Conservation (phyloP, 1,139 yeast species). For the Candida sanyaensis region DNA sequence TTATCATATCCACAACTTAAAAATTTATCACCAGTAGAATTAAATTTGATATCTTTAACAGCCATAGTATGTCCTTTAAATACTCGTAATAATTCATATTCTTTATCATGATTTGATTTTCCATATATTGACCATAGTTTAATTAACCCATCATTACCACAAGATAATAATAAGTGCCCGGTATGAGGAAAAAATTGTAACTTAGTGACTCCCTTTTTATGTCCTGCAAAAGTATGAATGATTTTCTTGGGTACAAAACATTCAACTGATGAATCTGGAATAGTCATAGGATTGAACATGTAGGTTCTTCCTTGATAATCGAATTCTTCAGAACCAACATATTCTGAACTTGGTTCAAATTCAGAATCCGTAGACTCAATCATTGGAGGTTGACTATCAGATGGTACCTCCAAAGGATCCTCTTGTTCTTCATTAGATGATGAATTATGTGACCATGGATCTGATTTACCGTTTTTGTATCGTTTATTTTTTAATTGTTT, state of each 20-base stretch:
- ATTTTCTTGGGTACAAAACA: conserved; percentile 71
- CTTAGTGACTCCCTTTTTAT: conserved; percentile 65
- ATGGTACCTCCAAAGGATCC: not conserved
- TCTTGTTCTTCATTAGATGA: conserved; percentile 9
- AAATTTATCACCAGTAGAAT: conserved; percentile 56
- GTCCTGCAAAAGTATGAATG: conserved; percentile 59
- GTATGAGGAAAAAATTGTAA: conserved; percentile 65
- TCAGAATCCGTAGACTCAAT: not conserved
- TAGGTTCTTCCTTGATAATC: conserved; percentile 66
- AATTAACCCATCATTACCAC: conserved; percentile 73
- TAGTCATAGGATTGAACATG: conserved; percentile 65
- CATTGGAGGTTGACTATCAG: no score
- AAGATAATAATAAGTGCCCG: conserved; percentile 75
- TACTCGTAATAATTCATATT: conserved; percentile 60
- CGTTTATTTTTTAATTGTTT: conserved; percentile 13
- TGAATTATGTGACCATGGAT: conserved; percentile 15
- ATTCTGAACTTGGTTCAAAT: conserved; percentile 43
- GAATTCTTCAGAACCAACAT: conserved; percentile 46
- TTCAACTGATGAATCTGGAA: conserved; percentile 59
- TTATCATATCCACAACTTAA: conserved; percentile 78
- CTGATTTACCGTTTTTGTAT: conserved; percentile 7
- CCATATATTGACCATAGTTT: conserved; percentile 70
- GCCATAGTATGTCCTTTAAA: conserved; percentile 70
- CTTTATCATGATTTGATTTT: conserved; percentile 24
- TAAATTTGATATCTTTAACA: conserved; percentile 65